Evolutionary conservation across 495 filamentous ascomycete species (phyloP), one percentile per base, ranked within the genome.

Genomic region (Talaromyces borbonicus): DNA sequence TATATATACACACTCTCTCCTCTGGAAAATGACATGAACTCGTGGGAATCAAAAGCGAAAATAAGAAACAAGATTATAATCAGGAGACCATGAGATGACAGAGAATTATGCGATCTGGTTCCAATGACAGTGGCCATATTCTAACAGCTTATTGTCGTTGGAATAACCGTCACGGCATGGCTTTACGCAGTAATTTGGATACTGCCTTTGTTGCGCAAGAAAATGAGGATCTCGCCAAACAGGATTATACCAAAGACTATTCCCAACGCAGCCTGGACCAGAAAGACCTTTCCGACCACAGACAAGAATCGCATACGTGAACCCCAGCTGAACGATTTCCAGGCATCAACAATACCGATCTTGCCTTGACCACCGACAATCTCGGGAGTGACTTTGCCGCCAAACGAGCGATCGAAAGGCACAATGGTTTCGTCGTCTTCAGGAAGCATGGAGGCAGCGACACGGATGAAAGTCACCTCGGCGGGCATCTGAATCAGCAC

Each of bases 361-460:
- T 70, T 74, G 53, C 84, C 82, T 57, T 73, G 76, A 43, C 85
- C 86, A 48, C 79, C 82, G 5, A 86, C 65, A 35, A 84, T 72
- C 16, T 73, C 75, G 16, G 81, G 74, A 22, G 62, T 56, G 15
- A 78, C 70, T 53, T 75, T 77, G 11, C 77, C 71, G 30, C 71
- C 77, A 49, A 85, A 85, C 37, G 70, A 76, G 39, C 81, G 76
- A 63, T 88, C 84, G 43, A 87, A 86, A n/a, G 80, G 77, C 36
- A 88, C 79, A 48, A 89, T 84, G 3, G 78, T 72, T 59, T 87
- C 79, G 37, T 85, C 65, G 20, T 76, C 70, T 46, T 85, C 81
- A 0, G 81, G 69, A 0, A 88, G 74, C 58, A 85, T 73, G 3
- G 80, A 82, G 12, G 84, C 83, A 36, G 87, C 80, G 18, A 87